Percentiles rank a stretch among this genome's conserved stretches.
These are phyloP conservation scores for Saccharomyces hybrid DNA, from an alignment of 1,139 yeast genomes.

Conservation along the genomic window DNA sequence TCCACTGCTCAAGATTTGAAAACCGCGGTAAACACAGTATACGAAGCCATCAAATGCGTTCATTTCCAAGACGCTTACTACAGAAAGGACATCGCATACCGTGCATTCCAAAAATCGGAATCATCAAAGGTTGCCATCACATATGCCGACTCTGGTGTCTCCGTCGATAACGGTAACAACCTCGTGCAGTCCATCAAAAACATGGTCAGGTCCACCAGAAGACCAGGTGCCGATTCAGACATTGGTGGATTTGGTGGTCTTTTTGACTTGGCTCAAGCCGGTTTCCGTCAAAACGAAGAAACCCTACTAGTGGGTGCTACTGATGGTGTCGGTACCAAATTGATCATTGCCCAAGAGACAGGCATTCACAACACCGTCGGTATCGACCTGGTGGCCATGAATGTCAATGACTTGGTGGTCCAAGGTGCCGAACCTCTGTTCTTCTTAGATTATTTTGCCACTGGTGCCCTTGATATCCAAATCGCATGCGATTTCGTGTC, in stretches of 20 bases:
- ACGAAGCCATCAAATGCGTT: slow-evolving; percentile 73
- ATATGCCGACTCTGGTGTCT: slow-evolving; percentile 92
- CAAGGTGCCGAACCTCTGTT: slow-evolving; percentile 98
- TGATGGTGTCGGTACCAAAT: slow-evolving; percentile 98
- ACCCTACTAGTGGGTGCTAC: slow-evolving; percentile 94
- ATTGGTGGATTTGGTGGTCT: slow-evolving; percentile 99
- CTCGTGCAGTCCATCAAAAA: slow-evolving; percentile 87
- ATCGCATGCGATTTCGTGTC: slow-evolving; percentile 83
- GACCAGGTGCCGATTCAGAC: slow-evolving; percentile 96
- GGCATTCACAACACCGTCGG: slow-evolving; percentile 93
- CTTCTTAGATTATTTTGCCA: slow-evolving; percentile 94
- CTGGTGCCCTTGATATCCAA: slow-evolving; percentile 79
- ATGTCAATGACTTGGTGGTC: slow-evolving; percentile 92
- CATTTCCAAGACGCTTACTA: slow-evolving; percentile 67
- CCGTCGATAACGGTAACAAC: slow-evolving; percentile 89
- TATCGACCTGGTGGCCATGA: slow-evolving; percentile 97
- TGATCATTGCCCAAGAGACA: slow-evolving; percentile 87
- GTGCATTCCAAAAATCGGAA: slow-evolving; percentile 70
- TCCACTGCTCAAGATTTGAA: slow-evolving; percentile 71
- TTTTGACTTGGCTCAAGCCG: slow-evolving; percentile 84
- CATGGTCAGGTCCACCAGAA: slow-evolving; percentile 86
- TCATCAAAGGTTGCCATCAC: slow-evolving; percentile 43
- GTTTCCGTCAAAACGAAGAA: slow-evolving; percentile 54
- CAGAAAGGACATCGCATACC: slow-evolving; percentile 91
- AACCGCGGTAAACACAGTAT: slow-evolving; percentile 80